Percentiles rank a stretch among this genome's conserved stretches.
Evolutionary conservation across 352 stramenopile species (phyloP).

Genomic region (Pythium periplocum): DNA sequence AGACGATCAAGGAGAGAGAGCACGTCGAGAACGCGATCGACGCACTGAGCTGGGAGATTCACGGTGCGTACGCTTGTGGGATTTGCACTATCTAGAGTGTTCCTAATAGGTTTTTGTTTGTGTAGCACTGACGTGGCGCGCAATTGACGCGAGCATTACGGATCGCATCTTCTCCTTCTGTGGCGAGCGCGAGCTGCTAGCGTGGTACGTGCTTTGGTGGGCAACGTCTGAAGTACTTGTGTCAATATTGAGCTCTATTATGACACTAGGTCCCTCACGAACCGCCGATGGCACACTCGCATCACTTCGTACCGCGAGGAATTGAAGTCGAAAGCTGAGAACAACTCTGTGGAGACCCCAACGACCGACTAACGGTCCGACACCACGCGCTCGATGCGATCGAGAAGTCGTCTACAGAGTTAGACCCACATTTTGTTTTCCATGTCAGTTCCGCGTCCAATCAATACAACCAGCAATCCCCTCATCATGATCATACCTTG

Average conservation of each 20-base stretch:
- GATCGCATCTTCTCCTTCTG: conserved; percentile 16
- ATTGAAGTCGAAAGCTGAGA: conserved; percentile 3
- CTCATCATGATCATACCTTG: too few species aligned
- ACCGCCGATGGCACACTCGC: conserved; percentile 14
- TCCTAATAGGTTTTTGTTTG: conserved; percentile 2
- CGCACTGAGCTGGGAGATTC: conserved; percentile 60
- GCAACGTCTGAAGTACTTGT: conserved; percentile 2
- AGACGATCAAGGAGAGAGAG: conserved; percentile 28
- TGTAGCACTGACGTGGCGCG: conserved; percentile 20
- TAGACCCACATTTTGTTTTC: too few species aligned
- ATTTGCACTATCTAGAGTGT: conserved; percentile 3
- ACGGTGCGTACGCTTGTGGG: conserved; percentile 24
- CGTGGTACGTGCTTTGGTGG: conserved; percentile 13
- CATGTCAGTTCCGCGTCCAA: too few species aligned
- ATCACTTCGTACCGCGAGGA: conserved; percentile 7
- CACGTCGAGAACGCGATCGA: conserved; percentile 44
- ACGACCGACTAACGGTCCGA: neutral
- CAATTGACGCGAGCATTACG: conserved; percentile 7
- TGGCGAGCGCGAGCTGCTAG: conserved; percentile 8
- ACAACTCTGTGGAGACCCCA: conserved; percentile 1
- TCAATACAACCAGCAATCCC: too few species aligned
- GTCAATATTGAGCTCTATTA: neutral
- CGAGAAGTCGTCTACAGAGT: too few species aligned
- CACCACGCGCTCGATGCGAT: too few species aligned
- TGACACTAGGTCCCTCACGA: conserved; percentile 14